Evolutionary conservation across 2,329 filamentous ascomycete species (phyloP), one percentile per base, ranked within the genome.

Genomic region (Aspergillus sp.): DNA sequence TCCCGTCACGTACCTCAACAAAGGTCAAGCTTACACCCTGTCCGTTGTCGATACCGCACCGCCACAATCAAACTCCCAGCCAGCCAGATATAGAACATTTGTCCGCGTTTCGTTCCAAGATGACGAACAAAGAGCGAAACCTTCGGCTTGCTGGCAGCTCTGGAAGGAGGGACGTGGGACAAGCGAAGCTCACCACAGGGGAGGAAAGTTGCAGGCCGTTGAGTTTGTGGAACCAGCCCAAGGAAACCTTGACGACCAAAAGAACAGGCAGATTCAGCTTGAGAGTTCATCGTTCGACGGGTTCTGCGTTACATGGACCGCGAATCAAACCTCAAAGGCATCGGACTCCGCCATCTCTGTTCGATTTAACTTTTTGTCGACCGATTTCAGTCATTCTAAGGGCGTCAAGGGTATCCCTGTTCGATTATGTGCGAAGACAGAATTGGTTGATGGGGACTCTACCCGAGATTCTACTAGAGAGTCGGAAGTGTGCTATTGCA

Each of bases 351-450:
- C 87, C 49, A 86, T 99, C 56, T 90, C 92, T 8, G 91, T 98
- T 12, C 90, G 95, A 46, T 99, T 98, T 82, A 99, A 99, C 77
- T 99, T 99, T 71, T 81, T 99, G 0, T 99, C 95, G 0, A 99
- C 95, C 8, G 95, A 99, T 72, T 99, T 98, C 72, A 98, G 93
- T 73, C 95, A 98, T 71, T 98, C 95, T 9, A 99, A 99, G 71
- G 95, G 95, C 46, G 95, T 99, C 49, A 99, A 98, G 76, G 95
- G 95, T 37, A 97, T 98, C 63, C 93, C 95, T 0, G 93, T 99
- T 4, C 83, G 95, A 55, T 83, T 98, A 0, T 98, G 93, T 73
- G 87, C 93, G 14, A 98, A 98, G 76, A 98, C 95, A 0, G 89
- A 90, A 62, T 75, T 87, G 11, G 59, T 93, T 1, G 77, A 82